phyloP scores from a whole-genome alignment of 805 yeast genomes.

The Saturnispora dispora region DNA sequence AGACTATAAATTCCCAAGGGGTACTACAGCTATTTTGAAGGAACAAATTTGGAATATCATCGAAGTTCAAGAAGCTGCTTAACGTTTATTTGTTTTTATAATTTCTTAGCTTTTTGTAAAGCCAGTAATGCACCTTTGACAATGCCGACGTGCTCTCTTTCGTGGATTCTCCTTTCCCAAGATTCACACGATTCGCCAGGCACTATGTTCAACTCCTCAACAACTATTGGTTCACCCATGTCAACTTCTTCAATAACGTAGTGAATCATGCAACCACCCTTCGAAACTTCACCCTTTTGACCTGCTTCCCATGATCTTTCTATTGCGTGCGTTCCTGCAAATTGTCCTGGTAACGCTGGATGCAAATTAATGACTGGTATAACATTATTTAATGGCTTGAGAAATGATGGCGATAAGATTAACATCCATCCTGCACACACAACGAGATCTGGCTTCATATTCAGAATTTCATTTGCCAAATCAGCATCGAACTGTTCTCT shows the following conservation, averaged over 20 bases:
- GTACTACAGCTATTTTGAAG: constrained; percentile 83
- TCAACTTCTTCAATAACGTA: constrained; percentile 95
- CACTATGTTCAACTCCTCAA: constrained; percentile 62
- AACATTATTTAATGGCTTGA: constrained; percentile 50
- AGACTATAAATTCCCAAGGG: constrained; percentile 79
- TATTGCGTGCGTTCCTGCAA: constrained; percentile 95
- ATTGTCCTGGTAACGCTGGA: constrained; percentile 95
- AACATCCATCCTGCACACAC: constrained; percentile 99
- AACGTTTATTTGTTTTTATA: not conserved
- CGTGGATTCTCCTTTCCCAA: constrained; percentile 78
- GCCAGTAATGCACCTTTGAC: constrained; percentile 82
- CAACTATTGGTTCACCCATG: constrained; percentile 81
- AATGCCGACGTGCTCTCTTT: constrained; percentile 79
- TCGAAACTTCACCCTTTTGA: constrained; percentile 63
- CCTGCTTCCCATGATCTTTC: constrained; percentile 96
- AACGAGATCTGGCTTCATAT: constrained; percentile 65
- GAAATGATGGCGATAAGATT: constrained; percentile 70
- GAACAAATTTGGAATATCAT: constrained; percentile 57
- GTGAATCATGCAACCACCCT: constrained; percentile 95
- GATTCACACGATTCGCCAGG: constrained; percentile 70
- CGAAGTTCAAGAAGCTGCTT: constrained; percentile 54
- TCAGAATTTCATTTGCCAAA: constrained; percentile 56
- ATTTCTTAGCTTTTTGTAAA: constrained; percentile 25
- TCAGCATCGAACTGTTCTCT: constrained; percentile 71
- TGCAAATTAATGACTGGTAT: constrained; percentile 87